A percentile compares a stretch with the other conserved stretches of the same genome.
These are phyloP conservation scores for Clonostachys sp. DNA, from an alignment of 2,329 filamentous ascomycete species.

Conservation along the genomic window DNA sequence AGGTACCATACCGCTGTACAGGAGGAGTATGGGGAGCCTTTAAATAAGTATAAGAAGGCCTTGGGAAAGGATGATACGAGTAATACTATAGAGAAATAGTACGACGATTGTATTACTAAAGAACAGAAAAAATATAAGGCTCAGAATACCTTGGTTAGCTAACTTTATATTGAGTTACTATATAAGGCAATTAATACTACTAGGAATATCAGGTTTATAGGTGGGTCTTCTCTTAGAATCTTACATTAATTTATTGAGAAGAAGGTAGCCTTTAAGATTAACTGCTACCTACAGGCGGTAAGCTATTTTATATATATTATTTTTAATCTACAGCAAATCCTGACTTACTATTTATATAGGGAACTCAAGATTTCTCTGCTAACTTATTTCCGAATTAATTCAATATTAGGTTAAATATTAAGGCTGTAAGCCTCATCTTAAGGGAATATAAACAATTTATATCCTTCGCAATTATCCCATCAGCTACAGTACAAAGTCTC, in stretches of 20 bases:
- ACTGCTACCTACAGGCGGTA: not conserved
- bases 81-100: slow-evolving; percentile 5
- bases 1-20: slow-evolving; percentile 7
- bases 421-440: not conserved
- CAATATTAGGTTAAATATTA: not conserved
- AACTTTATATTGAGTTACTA: not conserved
- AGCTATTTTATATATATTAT: not conserved
- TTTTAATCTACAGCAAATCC: no score
- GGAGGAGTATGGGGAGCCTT: not conserved
- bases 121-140: not conserved
- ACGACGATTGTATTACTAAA: slow-evolving; percentile 5
- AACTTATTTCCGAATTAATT: not conserved
- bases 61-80: not conserved
- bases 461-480: slow-evolving; percentile 6
- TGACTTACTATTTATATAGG: not conserved
- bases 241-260: not conserved
- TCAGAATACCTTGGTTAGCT: not conserved
- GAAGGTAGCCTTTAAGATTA: not conserved
- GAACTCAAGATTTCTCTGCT: not conserved
- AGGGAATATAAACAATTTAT: not conserved
- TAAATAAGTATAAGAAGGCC: not conserved
- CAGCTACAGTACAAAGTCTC: slow-evolving; percentile 12
- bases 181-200: not conserved
- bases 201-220: not conserved
- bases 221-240: not conserved